Percentiles rank a stretch among this genome's conserved stretches.
These are phyloP conservation scores for Phytophthora capsici DNA, from an alignment of 352 stramenopile species.

Conservation along the genomic window DNA sequence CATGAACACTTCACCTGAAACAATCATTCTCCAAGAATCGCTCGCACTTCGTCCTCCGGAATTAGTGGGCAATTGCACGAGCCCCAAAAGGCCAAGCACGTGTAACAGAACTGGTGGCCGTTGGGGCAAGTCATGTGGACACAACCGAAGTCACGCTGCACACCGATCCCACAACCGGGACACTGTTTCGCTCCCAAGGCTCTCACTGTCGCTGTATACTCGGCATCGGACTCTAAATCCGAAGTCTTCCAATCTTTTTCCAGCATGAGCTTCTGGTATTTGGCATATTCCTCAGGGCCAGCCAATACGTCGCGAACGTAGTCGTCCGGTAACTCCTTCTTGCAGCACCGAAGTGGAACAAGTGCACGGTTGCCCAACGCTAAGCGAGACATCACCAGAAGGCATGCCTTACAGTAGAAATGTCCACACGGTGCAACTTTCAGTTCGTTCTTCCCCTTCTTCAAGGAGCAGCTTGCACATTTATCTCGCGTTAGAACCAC, in stretches of 20 bases:
- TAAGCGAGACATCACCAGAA: constrained; percentile 66
- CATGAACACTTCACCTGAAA: neutral
- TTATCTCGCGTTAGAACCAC: neutral
- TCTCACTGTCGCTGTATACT: constrained; percentile 60
- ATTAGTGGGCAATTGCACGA: constrained; percentile 68
- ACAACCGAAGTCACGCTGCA: constrained; percentile 77
- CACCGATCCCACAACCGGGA: constrained; percentile 73
- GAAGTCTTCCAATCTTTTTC: constrained; percentile 68
- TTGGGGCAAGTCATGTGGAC: constrained; percentile 81
- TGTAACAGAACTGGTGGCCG: constrained; percentile 83
- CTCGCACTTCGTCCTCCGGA: constrained; percentile 52
- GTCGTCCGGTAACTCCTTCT: constrained; percentile 70
- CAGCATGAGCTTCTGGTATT: constrained; percentile 52
- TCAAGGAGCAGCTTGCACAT: constrained; percentile 55
- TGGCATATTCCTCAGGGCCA: constrained; percentile 34
- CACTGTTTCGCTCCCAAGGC: constrained; percentile 71
- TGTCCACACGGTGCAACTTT: constrained; percentile 63
- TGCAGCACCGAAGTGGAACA: constrained; percentile 73
- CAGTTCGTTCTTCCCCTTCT: constrained; percentile 27
- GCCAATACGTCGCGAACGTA: constrained; percentile 55
- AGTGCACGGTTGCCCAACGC: constrained; percentile 65
- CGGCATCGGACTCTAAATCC: constrained; percentile 63
- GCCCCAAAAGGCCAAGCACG: constrained; percentile 59
- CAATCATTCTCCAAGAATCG: constrained; percentile 60
- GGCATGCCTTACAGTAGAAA: constrained; percentile 59